Evolutionary conservation across 805 yeast genomes (phyloP).

Genomic region (Barnettozyma californica): DNA sequence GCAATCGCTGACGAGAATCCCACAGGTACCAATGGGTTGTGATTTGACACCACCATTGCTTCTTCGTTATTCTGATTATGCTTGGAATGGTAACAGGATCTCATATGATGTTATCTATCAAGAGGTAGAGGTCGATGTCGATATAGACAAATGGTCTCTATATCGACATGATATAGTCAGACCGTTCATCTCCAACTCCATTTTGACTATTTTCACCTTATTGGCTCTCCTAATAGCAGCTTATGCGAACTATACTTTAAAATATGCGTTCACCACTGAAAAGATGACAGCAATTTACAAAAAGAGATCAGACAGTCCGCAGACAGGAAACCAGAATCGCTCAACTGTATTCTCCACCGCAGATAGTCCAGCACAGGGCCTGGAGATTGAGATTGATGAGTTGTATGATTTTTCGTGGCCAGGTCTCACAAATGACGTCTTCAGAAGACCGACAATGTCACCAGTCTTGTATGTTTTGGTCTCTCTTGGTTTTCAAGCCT

Average conservation of each 20-base stretch:
- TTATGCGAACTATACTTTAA: conserved; percentile 15
- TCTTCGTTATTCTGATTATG: conserved; percentile 20
- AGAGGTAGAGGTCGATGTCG: conserved; percentile 18
- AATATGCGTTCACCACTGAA: conserved; percentile 15
- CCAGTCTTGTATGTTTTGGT: conserved; percentile 13
- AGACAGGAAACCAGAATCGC: too few relatives aligned
- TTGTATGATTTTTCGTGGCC: conserved; percentile 25
- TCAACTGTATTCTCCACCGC: too few relatives aligned
- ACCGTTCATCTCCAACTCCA: conserved; percentile 18
- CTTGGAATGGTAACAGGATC: conserved; percentile 25
- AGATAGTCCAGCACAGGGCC: not conserved
- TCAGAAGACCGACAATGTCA: conserved; percentile 12
- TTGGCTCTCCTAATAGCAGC: conserved; percentile 15
- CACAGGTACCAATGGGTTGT: conserved; percentile 22
- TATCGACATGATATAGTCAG: conserved; percentile 25
- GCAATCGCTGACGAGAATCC: conserved; percentile 23
- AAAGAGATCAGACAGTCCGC: conserved; percentile 1
- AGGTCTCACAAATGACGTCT: conserved; percentile 20
- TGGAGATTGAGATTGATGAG: conserved; percentile 14
- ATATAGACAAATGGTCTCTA: conserved; percentile 13
- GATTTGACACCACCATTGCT: conserved; percentile 22
- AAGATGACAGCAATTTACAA: conserved; percentile 14
- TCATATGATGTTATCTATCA: conserved; percentile 26
- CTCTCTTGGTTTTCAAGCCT: conserved; percentile 17
- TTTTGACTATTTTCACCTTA: conserved; percentile 15